Evolutionary conservation across 148 eudicot genomes (phyloP).

Genomic region (Diospyros kaki): DNA sequence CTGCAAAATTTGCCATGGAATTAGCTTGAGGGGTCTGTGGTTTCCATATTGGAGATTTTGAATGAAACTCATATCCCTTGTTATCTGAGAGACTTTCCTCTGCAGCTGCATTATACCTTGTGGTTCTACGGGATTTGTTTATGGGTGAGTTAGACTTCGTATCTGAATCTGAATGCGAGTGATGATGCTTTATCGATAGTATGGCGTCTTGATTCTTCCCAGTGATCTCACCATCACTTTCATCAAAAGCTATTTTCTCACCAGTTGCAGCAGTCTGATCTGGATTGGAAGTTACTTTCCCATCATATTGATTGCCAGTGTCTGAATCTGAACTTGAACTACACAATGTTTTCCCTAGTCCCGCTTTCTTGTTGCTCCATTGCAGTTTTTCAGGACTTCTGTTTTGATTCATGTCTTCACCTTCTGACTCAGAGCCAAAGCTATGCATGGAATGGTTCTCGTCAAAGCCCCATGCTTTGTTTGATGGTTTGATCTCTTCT

Average conservation of each 20-base stretch:
- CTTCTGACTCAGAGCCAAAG: conserved; percentile 13
- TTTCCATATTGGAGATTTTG: conserved; percentile 10
- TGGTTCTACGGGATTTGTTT: neutral
- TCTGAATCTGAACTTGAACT: conserved; percentile 11
- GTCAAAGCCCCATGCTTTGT: neutral
- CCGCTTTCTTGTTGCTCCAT: neutral
- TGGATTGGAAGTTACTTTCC: conserved; percentile 5
- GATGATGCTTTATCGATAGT: conserved; percentile 1
- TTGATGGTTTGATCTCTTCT: neutral
- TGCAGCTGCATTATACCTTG: neutral
- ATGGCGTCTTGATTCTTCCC: neutral
- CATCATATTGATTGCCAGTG: neutral
- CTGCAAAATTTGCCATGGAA: conserved; percentile 6
- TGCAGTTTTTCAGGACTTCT: conserved; percentile 1
- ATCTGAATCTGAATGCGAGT: neutral
- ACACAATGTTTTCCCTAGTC: conserved; percentile 4
- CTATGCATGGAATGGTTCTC: conserved; percentile 1
- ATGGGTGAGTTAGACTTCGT: neutral
- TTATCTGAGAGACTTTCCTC: conserved; percentile 1
- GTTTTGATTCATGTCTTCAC: conserved; percentile 1
- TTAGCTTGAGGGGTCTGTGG: conserved; percentile 8
- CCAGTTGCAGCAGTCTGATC: neutral
- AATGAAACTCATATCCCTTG: neutral
- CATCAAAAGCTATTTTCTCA: neutral
- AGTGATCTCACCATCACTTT: conserved; percentile 10